Evolutionary conservation across 345 rosid species (phyloP).

Genomic region (Syzygium aromaticum): DNA sequence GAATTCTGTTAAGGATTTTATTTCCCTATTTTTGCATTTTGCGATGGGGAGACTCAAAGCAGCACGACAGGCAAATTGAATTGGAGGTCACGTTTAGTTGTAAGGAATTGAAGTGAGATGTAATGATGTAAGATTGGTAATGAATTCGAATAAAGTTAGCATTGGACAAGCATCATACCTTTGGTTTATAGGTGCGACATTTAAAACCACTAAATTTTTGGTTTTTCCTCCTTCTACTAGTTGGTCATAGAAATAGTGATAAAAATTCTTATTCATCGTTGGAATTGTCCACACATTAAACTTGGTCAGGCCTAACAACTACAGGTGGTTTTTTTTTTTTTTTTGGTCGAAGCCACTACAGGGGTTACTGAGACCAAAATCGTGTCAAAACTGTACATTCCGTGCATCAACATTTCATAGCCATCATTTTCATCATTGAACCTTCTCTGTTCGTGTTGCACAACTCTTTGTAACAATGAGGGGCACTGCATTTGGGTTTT

Average conservation of each 20-base stretch:
- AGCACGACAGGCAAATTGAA: neutral
- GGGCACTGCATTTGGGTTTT: neutral
- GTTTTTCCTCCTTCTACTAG: neutral
- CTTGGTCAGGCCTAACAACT: neutral
- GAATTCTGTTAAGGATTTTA: neutral
- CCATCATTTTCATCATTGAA: neutral
- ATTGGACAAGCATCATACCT: neutral
- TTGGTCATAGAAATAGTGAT: neutral
- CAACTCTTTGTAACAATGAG: neutral
- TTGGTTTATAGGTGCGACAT: neutral
- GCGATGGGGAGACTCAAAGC: neutral
- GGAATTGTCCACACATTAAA: neutral
- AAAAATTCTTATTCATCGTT: neutral
- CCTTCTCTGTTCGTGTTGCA: neutral
- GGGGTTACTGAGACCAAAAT: neutral
- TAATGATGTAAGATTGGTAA: neutral
- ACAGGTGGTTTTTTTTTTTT: neutral
- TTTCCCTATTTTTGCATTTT: neutral
- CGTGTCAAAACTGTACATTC: neutral
- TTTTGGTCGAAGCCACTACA: neutral
- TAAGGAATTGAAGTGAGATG: neutral
- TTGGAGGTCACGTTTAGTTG: neutral
- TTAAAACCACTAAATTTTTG: neutral
- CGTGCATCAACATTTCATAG: neutral
- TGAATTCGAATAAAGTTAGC: neutral